These are phyloP conservation scores for Datura wrightii DNA, from an alignment of 257 asterid species.

Conservation along the genomic window DNA sequence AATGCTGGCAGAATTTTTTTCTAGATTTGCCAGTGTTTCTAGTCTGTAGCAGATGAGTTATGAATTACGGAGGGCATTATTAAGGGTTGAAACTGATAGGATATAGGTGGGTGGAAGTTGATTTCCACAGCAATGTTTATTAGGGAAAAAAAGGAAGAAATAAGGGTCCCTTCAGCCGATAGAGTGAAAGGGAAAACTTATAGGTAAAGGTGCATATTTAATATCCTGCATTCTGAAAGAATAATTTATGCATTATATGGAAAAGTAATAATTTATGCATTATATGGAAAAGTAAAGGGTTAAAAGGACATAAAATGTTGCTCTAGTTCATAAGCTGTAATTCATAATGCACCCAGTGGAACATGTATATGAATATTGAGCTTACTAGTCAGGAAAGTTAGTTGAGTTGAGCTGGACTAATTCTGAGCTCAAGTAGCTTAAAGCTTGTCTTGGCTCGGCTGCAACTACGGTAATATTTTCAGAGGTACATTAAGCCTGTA, in stretches of 20 bases:
- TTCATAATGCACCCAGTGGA: background rate
- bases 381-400: background rate
- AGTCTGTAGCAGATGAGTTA: background rate
- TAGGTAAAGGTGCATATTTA: background rate
- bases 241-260: background rate
- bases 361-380: constrained; percentile 12
- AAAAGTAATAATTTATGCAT: background rate
- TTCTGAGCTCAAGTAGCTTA: background rate
- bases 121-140: background rate
- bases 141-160: background rate
- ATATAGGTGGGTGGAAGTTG: background rate
- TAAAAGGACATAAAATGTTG: background rate
- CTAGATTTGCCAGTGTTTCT: background rate
- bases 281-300: background rate
- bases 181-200: background rate
- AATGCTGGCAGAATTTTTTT: constrained; percentile 2
- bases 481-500: background rate
- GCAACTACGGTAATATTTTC: background rate
- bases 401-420: background rate
- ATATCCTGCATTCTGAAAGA: background rate
- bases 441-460: constrained; percentile 9
- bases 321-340: constrained; percentile 17
- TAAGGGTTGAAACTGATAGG: background rate
- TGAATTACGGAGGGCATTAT: background rate
- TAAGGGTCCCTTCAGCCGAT: background rate